These are phyloP conservation scores for Ceratocystis ficicola DNA, from an alignment of 2,329 filamentous ascomycete species.

Conservation along the genomic window DNA sequence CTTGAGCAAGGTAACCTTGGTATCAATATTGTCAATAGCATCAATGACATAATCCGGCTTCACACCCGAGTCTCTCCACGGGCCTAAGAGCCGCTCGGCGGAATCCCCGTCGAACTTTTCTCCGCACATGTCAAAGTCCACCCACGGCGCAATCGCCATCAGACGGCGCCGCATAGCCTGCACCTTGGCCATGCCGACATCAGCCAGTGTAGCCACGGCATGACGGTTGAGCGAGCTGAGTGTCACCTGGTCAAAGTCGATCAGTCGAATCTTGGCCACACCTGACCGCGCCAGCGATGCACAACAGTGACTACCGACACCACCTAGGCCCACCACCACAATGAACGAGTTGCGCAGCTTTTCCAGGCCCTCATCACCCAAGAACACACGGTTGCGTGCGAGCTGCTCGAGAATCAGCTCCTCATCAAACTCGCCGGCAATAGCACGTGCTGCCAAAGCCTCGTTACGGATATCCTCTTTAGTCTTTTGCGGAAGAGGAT, in stretches of 20 bases:
- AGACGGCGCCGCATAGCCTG: constrained; percentile 67
- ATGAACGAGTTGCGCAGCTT: constrained; percentile 74
- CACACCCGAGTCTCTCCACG: constrained; percentile 44
- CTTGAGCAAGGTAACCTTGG: constrained; percentile 79
- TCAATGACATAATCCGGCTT: constrained; percentile 84
- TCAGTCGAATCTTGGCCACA: constrained; percentile 71
- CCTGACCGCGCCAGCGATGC: constrained; percentile 80
- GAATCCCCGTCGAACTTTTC: constrained; percentile 64
- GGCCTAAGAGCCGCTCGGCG: constrained; percentile 54
- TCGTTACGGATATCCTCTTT: constrained; percentile 51
- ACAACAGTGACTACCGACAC: constrained; percentile 84
- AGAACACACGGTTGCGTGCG: constrained; percentile 82
- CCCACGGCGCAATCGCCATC: constrained; percentile 83
- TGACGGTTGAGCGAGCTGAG: constrained; percentile 92
- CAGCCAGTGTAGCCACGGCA: constrained; percentile 82
- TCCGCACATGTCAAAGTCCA: constrained; percentile 71
- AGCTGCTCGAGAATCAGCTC: constrained; percentile 91
- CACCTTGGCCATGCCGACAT: constrained; percentile 89
- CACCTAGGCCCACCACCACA: constrained; percentile 82
- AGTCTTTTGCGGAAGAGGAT: constrained; percentile 37
- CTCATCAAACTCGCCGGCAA: constrained; percentile 52
- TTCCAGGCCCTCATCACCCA: constrained; percentile 66
- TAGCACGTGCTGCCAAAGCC: constrained; percentile 46
- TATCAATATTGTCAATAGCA: constrained; percentile 96
- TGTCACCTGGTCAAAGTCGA: constrained; percentile 97